phyloP scores from a whole-genome alignment of 2,329 filamentous ascomycete genomes.

The Cercospora sp. region DNA sequence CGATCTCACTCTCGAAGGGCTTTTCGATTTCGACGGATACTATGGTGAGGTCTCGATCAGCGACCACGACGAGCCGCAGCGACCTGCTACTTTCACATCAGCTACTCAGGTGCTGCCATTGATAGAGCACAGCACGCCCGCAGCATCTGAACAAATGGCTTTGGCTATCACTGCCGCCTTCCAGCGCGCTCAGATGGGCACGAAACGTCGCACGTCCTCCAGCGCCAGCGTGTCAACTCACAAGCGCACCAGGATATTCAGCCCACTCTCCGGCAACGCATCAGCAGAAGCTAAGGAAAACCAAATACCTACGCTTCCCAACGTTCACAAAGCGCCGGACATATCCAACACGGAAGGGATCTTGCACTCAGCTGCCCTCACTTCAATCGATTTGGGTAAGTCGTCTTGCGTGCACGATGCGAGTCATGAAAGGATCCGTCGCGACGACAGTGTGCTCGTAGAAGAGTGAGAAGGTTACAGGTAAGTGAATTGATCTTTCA shows the following conservation, averaged over 20 bases:
- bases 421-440: background rate
- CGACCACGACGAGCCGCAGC: no score
- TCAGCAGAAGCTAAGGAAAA: no score
- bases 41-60: background rate
- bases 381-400: background rate
- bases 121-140: background rate
- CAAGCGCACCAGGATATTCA: background rate
- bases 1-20: background rate
- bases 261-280: background rate
- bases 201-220: background rate
- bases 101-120: background rate
- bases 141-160: background rate
- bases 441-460: background rate
- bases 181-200: background rate
- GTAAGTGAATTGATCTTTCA: background rate
- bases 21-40: background rate
- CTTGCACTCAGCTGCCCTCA: background rate
- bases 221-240: background rate
- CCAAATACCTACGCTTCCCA: background rate
- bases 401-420: background rate
- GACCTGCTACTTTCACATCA: background rate
- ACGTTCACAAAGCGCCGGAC: background rate
- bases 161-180: background rate
- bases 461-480: background rate
- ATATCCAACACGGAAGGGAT: background rate